A percentile compares a stretch with the other conserved stretches of the same genome.
Evolutionary conservation across 768 basidiomycete genomes (phyloP).

Genomic region (Amanita brunnescens): DNA sequence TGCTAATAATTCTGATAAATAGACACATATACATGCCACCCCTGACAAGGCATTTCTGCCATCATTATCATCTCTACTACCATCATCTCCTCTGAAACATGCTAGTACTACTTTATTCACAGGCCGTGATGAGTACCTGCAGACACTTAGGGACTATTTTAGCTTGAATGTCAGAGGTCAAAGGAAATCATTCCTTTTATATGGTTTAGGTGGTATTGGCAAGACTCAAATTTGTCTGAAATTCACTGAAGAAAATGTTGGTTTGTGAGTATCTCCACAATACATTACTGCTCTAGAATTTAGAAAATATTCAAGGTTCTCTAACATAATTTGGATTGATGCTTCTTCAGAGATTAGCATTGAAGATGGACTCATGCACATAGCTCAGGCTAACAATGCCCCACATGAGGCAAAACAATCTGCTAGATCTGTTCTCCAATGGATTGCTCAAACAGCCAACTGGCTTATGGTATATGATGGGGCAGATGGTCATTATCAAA

Average conservation of each 20-base stretch:
- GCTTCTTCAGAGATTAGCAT: conserved; percentile 12
- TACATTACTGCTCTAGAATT: neutral
- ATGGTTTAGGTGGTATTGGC: conserved; percentile 15
- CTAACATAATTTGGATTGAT: conserved; percentile 17
- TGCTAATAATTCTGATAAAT: too few species aligned
- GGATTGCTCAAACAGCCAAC: conserved; percentile 7
- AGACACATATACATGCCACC: too few species aligned
- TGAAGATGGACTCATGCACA: neutral
- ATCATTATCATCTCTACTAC: too few species aligned
- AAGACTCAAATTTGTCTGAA: neutral
- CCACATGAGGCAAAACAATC: neutral
- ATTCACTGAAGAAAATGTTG: neutral
- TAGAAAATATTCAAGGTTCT: conserved; percentile 9
- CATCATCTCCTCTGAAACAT: neutral
- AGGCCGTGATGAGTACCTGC: conserved; percentile 9
- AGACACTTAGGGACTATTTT: conserved; percentile 9
- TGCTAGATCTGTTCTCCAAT: conserved; percentile 5
- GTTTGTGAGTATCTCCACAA: neutral
- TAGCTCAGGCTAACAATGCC: conserved; percentile 6
- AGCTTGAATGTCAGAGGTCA: neutral
- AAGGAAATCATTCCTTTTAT: conserved; percentile 11
- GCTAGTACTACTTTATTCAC: neutral
- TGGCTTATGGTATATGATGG: conserved; percentile 16
- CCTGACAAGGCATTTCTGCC: too few species aligned
- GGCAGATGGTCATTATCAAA: conserved; percentile 7